Evolutionary conservation across 2,329 filamentous ascomycete genomes (phyloP).

Genomic region (Incumbomyces delicatus): DNA sequence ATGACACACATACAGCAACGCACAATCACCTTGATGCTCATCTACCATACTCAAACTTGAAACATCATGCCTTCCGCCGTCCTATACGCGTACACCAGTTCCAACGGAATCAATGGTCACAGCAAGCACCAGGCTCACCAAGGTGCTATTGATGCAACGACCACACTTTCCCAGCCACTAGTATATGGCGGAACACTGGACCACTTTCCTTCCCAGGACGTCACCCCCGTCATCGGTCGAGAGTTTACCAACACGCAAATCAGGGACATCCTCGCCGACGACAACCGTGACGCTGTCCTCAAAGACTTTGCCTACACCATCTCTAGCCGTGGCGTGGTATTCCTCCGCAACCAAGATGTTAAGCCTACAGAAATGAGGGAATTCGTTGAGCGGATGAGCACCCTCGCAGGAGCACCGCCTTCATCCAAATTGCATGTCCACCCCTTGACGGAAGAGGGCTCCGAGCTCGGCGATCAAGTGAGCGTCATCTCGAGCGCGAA

Average conservation of each 20-base stretch:
- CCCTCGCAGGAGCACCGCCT: constrained; percentile 49
- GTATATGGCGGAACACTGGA: constrained; percentile 34
- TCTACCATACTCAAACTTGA: not conserved
- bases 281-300: constrained; percentile 55
- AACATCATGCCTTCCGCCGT: not conserved
- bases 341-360: constrained; percentile 57
- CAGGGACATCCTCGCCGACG: constrained; percentile 43
- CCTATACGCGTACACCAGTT: too few relatives aligned
- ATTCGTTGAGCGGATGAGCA: constrained; percentile 50
- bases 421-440: constrained; percentile 53
- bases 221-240: constrained; percentile 43
- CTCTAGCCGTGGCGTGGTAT: constrained; percentile 59
- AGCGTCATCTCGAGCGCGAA: constrained; percentile 53
- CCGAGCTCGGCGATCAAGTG: constrained; percentile 50
- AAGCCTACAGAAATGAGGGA: constrained; percentile 57
- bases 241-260: constrained; percentile 37
- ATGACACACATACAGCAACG: too few relatives aligned
- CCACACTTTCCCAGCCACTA: constrained; percentile 23
- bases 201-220: constrained; percentile 37
- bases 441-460: constrained; percentile 46
- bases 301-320: constrained; percentile 60
- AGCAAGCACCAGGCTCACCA: not conserved
- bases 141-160: constrained; percentile 1
- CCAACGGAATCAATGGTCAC: not conserved
- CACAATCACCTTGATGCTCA: too few relatives aligned